These are phyloP conservation scores for Candida bentonensis DNA, from an alignment of 805 yeast genomes.

Conservation along the genomic window DNA sequence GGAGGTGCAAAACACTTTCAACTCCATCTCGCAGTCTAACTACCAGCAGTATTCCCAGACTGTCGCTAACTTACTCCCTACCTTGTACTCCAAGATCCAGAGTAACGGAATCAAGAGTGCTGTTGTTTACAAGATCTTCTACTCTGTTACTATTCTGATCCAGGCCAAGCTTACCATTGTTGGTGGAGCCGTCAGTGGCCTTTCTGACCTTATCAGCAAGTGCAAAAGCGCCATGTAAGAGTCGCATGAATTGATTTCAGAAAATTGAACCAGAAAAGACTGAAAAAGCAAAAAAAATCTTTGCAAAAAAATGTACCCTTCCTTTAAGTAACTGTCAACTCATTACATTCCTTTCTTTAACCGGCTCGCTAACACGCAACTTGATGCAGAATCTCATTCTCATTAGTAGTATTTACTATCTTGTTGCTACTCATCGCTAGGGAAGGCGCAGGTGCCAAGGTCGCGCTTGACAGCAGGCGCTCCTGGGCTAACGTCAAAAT, in stretches of 20 bases:
- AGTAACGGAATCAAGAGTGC: neutral
- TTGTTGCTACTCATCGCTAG: conserved; percentile 1
- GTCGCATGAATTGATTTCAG: too few relatives aligned
- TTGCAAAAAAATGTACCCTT: neutral
- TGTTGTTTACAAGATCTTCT: neutral
- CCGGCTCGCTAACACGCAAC: too few relatives aligned
- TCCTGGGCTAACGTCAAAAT: conserved; percentile 33
- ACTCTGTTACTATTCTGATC: neutral
- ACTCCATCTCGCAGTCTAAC: neutral
- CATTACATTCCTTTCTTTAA: neutral
- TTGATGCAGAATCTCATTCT: neutral
- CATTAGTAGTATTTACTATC: too few relatives aligned
- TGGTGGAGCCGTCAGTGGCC: neutral
- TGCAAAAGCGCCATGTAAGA: too few relatives aligned
- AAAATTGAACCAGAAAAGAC: neutral
- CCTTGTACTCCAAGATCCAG: neutral
- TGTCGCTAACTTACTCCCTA: neutral
- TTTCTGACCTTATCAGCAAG: neutral
- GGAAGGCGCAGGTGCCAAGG: conserved; percentile 29
- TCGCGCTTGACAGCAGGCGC: conserved; percentile 18
- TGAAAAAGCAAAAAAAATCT: neutral
- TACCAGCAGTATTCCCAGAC: neutral
- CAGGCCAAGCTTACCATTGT: neutral
- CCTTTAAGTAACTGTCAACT: neutral
- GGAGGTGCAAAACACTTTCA: neutral